Conservation (phyloP, 345 rosid genomes). For the Moricandia arvensis region DNA sequence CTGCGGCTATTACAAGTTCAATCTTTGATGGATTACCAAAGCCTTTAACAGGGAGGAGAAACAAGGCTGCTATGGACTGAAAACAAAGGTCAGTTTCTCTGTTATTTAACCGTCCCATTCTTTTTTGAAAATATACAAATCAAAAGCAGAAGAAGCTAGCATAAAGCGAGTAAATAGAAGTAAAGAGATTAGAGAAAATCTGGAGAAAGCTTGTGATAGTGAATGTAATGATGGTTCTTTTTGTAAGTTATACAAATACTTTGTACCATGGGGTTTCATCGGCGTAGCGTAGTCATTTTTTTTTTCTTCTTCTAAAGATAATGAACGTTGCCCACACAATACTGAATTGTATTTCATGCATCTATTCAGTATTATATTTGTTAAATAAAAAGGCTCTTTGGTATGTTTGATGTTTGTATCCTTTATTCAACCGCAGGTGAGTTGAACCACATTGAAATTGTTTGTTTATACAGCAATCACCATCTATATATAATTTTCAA, state of each 20-base stretch:
- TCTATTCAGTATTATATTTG: too few relatives aligned
- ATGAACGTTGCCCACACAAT: neutral
- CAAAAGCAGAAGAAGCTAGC: constrained; percentile 32
- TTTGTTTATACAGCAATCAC: too few relatives aligned
- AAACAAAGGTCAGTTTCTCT: constrained; percentile 29
- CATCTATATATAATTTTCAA: too few relatives aligned
- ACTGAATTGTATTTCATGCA: neutral
- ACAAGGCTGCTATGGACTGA: constrained; percentile 81
- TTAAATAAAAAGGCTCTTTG: neutral
- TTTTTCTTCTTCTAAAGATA: too few relatives aligned
- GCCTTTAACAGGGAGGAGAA: constrained; percentile 54
- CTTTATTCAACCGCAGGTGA: neutral
- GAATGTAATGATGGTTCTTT: constrained; percentile 14
- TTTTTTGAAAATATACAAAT: constrained; percentile 28
- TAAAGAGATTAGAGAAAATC: constrained; percentile 31
- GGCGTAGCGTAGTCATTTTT: neutral
- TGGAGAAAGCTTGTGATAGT: constrained; percentile 20
- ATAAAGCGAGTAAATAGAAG: constrained; percentile 35
- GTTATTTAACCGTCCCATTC: constrained; percentile 17
- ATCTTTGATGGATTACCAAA: constrained; percentile 71
- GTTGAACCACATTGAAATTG: neutral
- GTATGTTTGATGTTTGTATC: neutral
- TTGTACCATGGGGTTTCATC: constrained; percentile 4
- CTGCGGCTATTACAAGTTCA: constrained; percentile 54
- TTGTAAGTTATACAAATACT: constrained; percentile 20